Evolutionary conservation across 2,329 filamentous ascomycete species (phyloP), one percentile per base, ranked within the genome.

Genomic region (Aspergillus puulaauensis): DNA sequence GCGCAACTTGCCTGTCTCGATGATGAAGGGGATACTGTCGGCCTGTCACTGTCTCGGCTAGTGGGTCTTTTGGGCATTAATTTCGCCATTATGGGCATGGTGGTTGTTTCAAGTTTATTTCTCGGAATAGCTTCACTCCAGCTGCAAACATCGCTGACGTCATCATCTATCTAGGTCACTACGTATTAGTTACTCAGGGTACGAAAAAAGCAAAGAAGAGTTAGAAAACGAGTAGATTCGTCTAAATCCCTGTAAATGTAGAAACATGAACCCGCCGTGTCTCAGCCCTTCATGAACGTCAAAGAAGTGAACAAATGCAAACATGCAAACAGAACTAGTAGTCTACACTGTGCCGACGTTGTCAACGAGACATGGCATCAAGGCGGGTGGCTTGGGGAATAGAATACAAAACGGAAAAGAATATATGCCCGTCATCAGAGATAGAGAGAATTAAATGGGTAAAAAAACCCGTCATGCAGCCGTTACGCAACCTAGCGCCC

Each of bases 391-490:
- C 14, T 37, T 46, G 31, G 41, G 31, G 50, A 52, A 45, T 35
- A 46, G 49, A 55, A 49, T 44, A 52, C 50, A 55, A 61, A 47
- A 51, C 21, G 47, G 40, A 46, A 62, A 23, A 60, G 41, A 57
- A 55, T 17, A 65, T 53, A n/a, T n/a, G 54, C 61, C 59, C 47
- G 54, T 45, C 45, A 59, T 48, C 51, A 58, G 44, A 60, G 27
- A 24, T 52, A 44, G 35, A 64, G 24, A 31, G 27, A 56, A 44
- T 48, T 48, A 55, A 49, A 17, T 43, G 50, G 50, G 39, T 43
- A 50, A 24, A 44, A 19, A 44, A 39, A 71, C 67, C 68, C 65
- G 66, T 63, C 66, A 66, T 63, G 62, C 62, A 60, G 61, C 66
- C 64, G 65, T 49, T 49, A 55, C 43, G 51, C 60, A 56, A 64